Base-by-base conservation (phyloP, 768 basidiomycete genomes). In the Holtermanniella nyarrowii region DNA sequence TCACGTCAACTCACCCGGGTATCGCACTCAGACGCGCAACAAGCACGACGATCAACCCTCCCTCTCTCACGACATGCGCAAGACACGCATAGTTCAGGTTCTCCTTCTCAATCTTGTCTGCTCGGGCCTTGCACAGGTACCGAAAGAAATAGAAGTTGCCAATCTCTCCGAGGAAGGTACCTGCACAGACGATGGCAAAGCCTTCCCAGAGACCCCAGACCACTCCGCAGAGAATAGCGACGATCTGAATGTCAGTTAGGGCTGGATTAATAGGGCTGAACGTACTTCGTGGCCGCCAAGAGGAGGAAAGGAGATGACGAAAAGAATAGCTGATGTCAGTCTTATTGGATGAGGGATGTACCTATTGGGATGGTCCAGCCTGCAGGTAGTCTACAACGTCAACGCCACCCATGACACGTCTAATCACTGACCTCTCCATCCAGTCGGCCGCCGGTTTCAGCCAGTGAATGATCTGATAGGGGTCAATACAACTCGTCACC, bases 241-340 rank as follows among this genome's bases (percentile, higher is more conserved):
- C 59, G 49, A 73, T 65, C 61, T 73, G 43, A 24, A 18, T 13
- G 24, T 43, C 25, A 18, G 54, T 23, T 20, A 16, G 24, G 7
- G 14, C n/a, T 22, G 14, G 16, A 26, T 2, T 26, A 54, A 22
- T 41, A 18, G 3, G 37, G 4, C 52, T 42, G 31, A 7, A 53
- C 61, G 58, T 26, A 68, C 62, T 55, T 93, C 90, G 56, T 93
- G 89, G 4, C 90, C 90, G 62, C 90, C 90, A 16, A 93, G 79
- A 79, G 88, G 88, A 52, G 88, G 88, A 66, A 90, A 88, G 0
- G 86, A 88, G 24, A 90, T 79, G 55, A 90, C 76, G 65, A 89
- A 88, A 27, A 89, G 75, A 48, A 89, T 75, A 3, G 57, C 60
- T 57, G 26, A 25, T 1, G 16, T 37, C 31, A 42, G 4, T 24